phyloP scores from a whole-genome alignment of 352 stramenopile species.

The Halophytophthora batemanensis region DNA sequence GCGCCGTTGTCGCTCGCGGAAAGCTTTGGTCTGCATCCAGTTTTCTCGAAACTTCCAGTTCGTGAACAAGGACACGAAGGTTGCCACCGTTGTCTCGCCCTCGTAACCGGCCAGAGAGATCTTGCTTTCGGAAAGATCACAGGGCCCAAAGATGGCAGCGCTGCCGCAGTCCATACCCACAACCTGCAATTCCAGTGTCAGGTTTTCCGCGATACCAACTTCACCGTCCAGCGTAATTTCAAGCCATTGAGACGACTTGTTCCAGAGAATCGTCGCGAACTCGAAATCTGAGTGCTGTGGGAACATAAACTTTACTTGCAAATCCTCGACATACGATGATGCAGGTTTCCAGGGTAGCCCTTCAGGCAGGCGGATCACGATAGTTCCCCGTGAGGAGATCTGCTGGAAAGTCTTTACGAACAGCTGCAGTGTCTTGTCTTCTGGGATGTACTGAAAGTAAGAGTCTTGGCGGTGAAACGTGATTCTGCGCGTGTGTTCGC shows the following conservation, averaged over 20 bases:
- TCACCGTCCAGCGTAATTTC: conserved; percentile 35
- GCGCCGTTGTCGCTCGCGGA: conserved; percentile 21
- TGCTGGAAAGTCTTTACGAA: conserved; percentile 37
- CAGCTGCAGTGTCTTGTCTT: conserved; percentile 22
- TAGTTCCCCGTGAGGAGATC: conserved; percentile 25
- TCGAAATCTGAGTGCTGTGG: conserved; percentile 32
- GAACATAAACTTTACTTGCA: conserved; percentile 28
- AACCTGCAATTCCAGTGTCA: conserved; percentile 36
- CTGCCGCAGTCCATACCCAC: conserved; percentile 25
- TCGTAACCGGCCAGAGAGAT: conserved; percentile 3
- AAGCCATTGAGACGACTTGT: conserved; percentile 15
- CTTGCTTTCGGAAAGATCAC: conserved; percentile 29
- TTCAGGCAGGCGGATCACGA: conserved; percentile 30
- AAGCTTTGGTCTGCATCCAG: conserved; percentile 23
- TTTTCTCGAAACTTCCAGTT: conserved; percentile 40
- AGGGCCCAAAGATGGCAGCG: conserved; percentile 33
- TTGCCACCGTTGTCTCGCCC: conserved; percentile 2
- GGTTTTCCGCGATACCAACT: conserved; percentile 27
- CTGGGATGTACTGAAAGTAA: conserved; percentile 43
- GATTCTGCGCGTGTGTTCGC: conserved; percentile 25
- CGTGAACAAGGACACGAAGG: conserved; percentile 27
- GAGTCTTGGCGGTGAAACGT: conserved; percentile 52
- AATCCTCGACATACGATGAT: conserved; percentile 5
- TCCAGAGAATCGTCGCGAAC: conserved; percentile 28
- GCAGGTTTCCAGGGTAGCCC: conserved; percentile 25